Evolutionary conservation across 352 stramenopile genomes (phyloP).

Genomic region (Plasmopara muralis): DNA sequence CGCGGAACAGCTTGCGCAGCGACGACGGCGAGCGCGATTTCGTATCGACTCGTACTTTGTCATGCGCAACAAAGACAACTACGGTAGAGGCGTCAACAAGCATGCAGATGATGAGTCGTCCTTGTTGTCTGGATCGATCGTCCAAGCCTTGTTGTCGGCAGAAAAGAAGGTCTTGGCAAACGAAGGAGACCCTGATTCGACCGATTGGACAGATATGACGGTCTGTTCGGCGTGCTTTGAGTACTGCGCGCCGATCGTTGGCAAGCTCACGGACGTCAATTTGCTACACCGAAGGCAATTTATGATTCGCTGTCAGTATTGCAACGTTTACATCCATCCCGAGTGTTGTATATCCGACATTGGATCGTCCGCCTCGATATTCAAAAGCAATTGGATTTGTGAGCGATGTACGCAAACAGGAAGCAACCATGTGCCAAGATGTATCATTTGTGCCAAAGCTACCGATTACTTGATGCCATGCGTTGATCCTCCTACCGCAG

Average conservation of each 20-base stretch:
- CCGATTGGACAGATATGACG: conserved; percentile 61
- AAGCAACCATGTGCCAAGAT: conserved; percentile 33
- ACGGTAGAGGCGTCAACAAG: conserved; percentile 13
- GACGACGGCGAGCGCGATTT: conserved; percentile 47
- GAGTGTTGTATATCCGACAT: conserved; percentile 77
- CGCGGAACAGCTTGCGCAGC: conserved; percentile 38
- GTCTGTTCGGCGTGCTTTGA: conserved; percentile 76
- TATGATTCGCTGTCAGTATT: conserved; percentile 83
- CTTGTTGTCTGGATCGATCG: conserved; percentile 40
- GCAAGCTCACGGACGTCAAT: conserved; percentile 36
- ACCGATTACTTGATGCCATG: conserved; percentile 82
- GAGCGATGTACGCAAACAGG: conserved; percentile 61
- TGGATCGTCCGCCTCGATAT: conserved; percentile 42
- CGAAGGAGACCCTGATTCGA: conserved; percentile 16
- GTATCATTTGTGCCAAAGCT: conserved; percentile 55
- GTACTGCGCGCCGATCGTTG: conserved; percentile 46
- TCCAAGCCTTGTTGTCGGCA: conserved; percentile 42
- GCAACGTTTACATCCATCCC: conserved; percentile 74
- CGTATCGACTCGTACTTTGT: conserved; percentile 72
- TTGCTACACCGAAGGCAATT: conserved; percentile 68
- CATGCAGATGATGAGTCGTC: conserved; percentile 24
- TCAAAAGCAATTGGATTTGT: conserved; percentile 82
- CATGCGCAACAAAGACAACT: conserved; percentile 52
- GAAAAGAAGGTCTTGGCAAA: conserved; percentile 24
- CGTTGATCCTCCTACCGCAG: conserved; percentile 11